Evolutionary conservation across 768 basidiomycete genomes (phyloP), one percentile per base, ranked within the genome.

Genomic region (Russula emetica): DNA sequence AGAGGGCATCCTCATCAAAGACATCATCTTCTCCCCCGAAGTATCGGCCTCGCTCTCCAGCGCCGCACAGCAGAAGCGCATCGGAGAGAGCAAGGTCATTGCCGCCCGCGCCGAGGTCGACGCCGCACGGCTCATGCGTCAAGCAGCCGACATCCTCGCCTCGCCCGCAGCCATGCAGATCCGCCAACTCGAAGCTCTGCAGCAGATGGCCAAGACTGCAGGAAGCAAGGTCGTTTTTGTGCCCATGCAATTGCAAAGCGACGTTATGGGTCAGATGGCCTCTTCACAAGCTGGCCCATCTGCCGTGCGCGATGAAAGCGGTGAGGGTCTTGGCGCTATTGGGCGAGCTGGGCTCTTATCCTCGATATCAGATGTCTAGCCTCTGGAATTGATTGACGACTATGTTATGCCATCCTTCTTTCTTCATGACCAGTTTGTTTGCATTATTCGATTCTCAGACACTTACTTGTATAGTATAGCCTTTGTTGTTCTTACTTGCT

Each of bases 111-210:
- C 95, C 16, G 95, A 97, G 78, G 95, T 98, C 68, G 95, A 97
- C 74, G 81, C 94, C 40, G 94, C 94, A 30, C 84, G 92, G 70
- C 84, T 98, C 73, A 98, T 98, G 95, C 84, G 95, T 64, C 93
- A 96, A 74, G 95, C 95, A 14, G 94, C 94, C 58, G 94, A 97
- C 75, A 97, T 96, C 70, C 78, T 93, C 71, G 92, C 94, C 24
- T 91, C 87, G 13, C 94, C 94, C 10, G 95, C 96, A 24, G 96
- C 96, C 60, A 97, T 98, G 94, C 94, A 97, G 76, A 98, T 98
- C 73, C 82, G 96, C 64, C 96, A 98, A 74, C 83, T 98, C 67
- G 96, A 99, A 75, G 92, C 94, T 54, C 82, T 98, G 67, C 94
- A 97, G 81, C 82, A 85, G 71, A 98, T 98, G 95, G 91, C 95